phyloP scores from a whole-genome alignment of 768 basidiomycete species.

The Hericium rajendrae region DNA sequence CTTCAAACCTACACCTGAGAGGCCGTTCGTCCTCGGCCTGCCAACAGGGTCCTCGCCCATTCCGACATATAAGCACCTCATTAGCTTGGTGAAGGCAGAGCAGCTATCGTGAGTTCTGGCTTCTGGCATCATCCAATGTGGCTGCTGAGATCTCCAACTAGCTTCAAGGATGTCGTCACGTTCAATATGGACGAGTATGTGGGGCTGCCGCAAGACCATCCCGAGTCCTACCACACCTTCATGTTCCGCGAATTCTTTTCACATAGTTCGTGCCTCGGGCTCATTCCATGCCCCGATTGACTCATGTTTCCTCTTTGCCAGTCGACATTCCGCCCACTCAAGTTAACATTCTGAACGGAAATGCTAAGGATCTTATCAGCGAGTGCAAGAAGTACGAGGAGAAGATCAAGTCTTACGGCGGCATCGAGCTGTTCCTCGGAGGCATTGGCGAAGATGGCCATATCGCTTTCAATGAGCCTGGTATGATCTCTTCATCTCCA shows the following conservation, averaged over 20 bases:
- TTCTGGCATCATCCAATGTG: background rate
- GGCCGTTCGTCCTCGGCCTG: slow-evolving; percentile 79
- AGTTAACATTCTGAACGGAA: slow-evolving; percentile 71
- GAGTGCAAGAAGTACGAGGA: slow-evolving; percentile 80
- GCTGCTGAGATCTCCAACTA: slow-evolving; percentile 17
- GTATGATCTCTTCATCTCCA: background rate
- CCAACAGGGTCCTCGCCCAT: slow-evolving; percentile 87
- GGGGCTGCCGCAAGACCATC: slow-evolving; percentile 68
- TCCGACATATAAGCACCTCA: slow-evolving; percentile 81
- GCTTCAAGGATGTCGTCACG: slow-evolving; percentile 78
- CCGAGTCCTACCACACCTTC: slow-evolving; percentile 89
- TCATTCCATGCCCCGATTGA: background rate
- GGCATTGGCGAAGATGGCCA: slow-evolving; percentile 92
- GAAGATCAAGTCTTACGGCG: slow-evolving; percentile 66
- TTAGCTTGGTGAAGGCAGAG: slow-evolving; percentile 64
- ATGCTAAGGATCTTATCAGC: slow-evolving; percentile 61
- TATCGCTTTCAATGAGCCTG: slow-evolving; percentile 87
- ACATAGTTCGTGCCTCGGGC: slow-evolving; percentile 41
- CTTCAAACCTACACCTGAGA: slow-evolving; percentile 61
- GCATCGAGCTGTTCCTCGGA: slow-evolving; percentile 89
- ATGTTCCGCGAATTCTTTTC: slow-evolving; percentile 93
- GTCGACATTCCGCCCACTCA: slow-evolving; percentile 31
- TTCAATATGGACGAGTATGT: slow-evolving; percentile 98
- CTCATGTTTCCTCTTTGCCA: slow-evolving; percentile 18
- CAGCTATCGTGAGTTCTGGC: slow-evolving; percentile 54